phyloP scores from a whole-genome alignment of 768 basidiomycete genomes.

The Collybia sordida region DNA sequence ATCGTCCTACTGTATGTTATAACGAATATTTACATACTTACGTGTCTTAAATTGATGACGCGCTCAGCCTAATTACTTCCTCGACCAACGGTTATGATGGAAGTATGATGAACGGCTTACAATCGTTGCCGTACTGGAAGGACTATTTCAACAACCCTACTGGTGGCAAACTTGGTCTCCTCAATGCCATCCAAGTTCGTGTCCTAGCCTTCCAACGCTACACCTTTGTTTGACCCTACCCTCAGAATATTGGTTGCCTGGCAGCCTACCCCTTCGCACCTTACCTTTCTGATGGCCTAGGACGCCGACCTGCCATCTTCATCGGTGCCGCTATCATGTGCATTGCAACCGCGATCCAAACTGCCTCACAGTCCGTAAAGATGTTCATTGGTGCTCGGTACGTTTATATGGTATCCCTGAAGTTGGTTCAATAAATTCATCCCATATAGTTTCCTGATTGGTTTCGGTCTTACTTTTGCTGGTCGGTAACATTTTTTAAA shows the following conservation, averaged over 20 bases:
- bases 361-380: constrained; percentile 66
- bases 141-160: constrained; percentile 58
- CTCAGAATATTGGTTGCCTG: constrained; percentile 67
- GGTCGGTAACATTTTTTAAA: constrained; percentile 28
- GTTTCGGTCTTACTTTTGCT: constrained; percentile 76
- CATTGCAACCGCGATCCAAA: constrained; percentile 65
- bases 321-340: constrained; percentile 73
- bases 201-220: not conserved
- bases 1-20: constrained; percentile 58
- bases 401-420: constrained; percentile 11
- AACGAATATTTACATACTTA: not conserved
- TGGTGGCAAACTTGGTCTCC: constrained; percentile 58
- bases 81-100: constrained; percentile 78
- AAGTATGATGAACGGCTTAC: constrained; percentile 80
- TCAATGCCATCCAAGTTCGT: constrained; percentile 73
- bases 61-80: constrained; percentile 64
- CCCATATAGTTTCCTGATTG: constrained; percentile 57
- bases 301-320: constrained; percentile 65
- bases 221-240: not conserved
- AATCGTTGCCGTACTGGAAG: constrained; percentile 65
- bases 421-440: not conserved
- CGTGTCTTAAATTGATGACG: not conserved
- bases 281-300: constrained; percentile 70
- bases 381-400: constrained; percentile 83
- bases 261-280: constrained; percentile 71